Conservation (phyloP, 495 filamentous ascomycete genomes). For the Neurospora terricola region DNA sequence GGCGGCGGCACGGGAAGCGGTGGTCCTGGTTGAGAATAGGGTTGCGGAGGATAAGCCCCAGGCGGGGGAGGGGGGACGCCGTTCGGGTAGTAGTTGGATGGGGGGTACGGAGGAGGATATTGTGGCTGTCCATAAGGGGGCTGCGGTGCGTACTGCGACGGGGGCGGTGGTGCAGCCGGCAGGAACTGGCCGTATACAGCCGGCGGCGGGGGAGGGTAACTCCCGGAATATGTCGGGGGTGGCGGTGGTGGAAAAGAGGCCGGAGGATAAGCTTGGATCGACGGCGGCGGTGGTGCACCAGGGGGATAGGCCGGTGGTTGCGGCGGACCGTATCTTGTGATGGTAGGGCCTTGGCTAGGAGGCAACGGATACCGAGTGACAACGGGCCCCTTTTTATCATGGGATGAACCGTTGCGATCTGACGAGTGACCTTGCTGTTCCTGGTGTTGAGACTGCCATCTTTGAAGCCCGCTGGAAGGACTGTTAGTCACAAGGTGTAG, state of each 20-base stretch:
- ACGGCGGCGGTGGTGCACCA: slow-evolving; percentile 16
- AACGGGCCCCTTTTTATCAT: slow-evolving; percentile 30
- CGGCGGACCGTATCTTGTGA: slow-evolving; percentile 13
- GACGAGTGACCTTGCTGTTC: slow-evolving; percentile 19
- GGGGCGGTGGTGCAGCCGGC: slow-evolving; percentile 2
- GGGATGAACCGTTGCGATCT: slow-evolving; percentile 17
- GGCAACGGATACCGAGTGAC: slow-evolving; percentile 33
- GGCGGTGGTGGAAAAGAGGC: slow-evolving; percentile 13
- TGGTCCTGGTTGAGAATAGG: slow-evolving; percentile 7
- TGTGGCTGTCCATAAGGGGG: slow-evolving; percentile 18
- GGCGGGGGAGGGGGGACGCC: slow-evolving; percentile 11
- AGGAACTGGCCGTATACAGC: slow-evolving; percentile 5
- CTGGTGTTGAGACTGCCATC: slow-evolving; percentile 30
- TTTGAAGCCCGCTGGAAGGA: slow-evolving; percentile 25
- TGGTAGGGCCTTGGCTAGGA: slow-evolving; percentile 16
- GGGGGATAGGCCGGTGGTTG: slow-evolving; percentile 25
- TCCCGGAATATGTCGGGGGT: slow-evolving; percentile 11
- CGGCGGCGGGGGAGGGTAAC: slow-evolving; percentile 5
- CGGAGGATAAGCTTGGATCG: slow-evolving; percentile 11
- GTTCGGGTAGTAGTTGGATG: slow-evolving; percentile 20
- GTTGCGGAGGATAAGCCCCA: slow-evolving; percentile 13
- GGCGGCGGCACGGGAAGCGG: slow-evolving; percentile 16
- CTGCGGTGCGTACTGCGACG: slow-evolving; percentile 15
- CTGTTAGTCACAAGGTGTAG: slow-evolving; percentile 12
- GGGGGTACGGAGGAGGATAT: slow-evolving; percentile 18